phyloP scores from a whole-genome alignment of 2,329 filamentous ascomycete genomes.

The Botrytis cinerea region DNA sequence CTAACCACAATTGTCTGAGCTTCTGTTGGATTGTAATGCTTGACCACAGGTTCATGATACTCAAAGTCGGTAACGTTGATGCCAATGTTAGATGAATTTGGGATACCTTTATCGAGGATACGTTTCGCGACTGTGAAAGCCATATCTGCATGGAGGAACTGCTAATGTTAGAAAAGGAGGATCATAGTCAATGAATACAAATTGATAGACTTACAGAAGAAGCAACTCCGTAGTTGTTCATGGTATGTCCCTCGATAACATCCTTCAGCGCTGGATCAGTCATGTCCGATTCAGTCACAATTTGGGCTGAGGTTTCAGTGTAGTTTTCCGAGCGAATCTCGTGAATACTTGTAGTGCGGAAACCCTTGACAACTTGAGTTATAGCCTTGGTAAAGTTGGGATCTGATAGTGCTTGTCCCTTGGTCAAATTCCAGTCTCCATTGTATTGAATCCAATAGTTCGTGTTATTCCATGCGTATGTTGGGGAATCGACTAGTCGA shows the following conservation, averaged over 20 bases:
- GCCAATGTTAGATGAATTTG: neutral
- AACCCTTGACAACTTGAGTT: neutral
- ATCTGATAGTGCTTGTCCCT: slow-evolving; percentile 48
- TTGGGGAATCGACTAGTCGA: slow-evolving; percentile 47
- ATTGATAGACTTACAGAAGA: slow-evolving; percentile 46
- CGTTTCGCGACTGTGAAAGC: slow-evolving; percentile 53
- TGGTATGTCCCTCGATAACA: slow-evolving; percentile 23
- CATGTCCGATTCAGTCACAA: neutral
- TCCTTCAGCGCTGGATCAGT: slow-evolving; percentile 43
- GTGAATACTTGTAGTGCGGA: neutral
- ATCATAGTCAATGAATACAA: neutral
- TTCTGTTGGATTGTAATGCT: neutral
- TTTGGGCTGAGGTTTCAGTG: neutral
- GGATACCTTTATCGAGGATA: slow-evolving; percentile 6
- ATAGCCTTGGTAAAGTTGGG: slow-evolving; percentile 52
- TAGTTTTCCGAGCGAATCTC: neutral
- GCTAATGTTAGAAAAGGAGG: slow-evolving; percentile 28
- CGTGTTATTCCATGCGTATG: slow-evolving; percentile 68
- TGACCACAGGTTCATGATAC: neutral
- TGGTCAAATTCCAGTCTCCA: slow-evolving; percentile 54
- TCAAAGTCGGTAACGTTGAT: neutral
- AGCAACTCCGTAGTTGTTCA: slow-evolving; percentile 27
- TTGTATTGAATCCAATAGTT: slow-evolving; percentile 63
- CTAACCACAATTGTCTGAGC: neutral
- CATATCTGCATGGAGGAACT: slow-evolving; percentile 60